Percentiles rank a stretch among this genome's conserved stretches.
Conservation (phyloP, 2,329 filamentous ascomycete genomes). For the Colletotrichum somersetense region DNA sequence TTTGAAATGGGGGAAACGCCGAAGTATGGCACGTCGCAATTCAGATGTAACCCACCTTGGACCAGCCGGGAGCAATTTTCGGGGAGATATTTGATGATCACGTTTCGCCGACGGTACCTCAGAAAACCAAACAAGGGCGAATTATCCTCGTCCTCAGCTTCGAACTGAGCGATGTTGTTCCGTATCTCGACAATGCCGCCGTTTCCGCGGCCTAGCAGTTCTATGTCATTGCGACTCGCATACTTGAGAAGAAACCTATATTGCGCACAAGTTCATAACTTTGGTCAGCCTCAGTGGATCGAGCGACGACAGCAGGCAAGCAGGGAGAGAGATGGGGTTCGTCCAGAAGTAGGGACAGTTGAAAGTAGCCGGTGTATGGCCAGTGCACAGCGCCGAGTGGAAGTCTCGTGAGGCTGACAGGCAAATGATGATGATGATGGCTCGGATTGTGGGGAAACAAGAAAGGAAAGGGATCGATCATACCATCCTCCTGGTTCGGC, state of each 20-base stretch:
- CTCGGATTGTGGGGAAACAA: slow-evolving; percentile 36
- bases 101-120: slow-evolving; percentile 88
- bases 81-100: slow-evolving; percentile 92
- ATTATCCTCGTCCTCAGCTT: slow-evolving; percentile 66
- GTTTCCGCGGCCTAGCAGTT: slow-evolving; percentile 80
- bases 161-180: slow-evolving; percentile 80
- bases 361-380: slow-evolving; percentile 1
- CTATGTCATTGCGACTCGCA: slow-evolving; percentile 86
- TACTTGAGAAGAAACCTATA: slow-evolving; percentile 95
- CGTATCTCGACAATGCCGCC: slow-evolving; percentile 89
- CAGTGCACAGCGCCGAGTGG: slow-evolving; percentile 7
- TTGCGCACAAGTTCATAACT: slow-evolving; percentile 27
- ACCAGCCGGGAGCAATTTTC: slow-evolving; percentile 91
- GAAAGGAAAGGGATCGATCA: slow-evolving; percentile 55
- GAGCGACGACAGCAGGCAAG: slow-evolving; percentile 28
- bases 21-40: slow-evolving; percentile 20
- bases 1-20: slow-evolving; percentile 28
- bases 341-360: background rate
- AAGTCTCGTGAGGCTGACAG: background rate
- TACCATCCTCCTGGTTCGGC: slow-evolving; percentile 95
- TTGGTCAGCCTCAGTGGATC: slow-evolving; percentile 23
- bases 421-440: slow-evolving; percentile 14
- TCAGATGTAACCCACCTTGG: slow-evolving; percentile 75
- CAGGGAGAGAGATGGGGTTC: slow-evolving; percentile 42
- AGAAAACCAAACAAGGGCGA: slow-evolving; percentile 94